Evolutionary conservation across 108 stramenopile species (phyloP).

Genomic region (Pelagomonas calceolata): DNA sequence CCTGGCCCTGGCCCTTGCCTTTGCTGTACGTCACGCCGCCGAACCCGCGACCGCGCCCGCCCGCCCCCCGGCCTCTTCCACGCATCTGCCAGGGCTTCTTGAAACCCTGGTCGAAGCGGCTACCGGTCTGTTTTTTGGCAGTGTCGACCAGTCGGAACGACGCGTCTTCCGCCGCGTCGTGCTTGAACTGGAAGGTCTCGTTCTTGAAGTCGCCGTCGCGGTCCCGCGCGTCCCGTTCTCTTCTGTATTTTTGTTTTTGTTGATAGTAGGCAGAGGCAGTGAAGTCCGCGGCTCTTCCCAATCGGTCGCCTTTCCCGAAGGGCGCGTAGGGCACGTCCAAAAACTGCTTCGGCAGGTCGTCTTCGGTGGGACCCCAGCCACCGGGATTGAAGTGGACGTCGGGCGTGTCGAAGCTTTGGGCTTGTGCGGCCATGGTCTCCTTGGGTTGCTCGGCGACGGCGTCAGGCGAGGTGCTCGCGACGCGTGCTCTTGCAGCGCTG

Average conservation of each 20-base stretch:
- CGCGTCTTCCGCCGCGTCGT: constrained; percentile 53
- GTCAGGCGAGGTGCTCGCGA: too few relatives aligned
- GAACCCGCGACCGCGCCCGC: constrained; percentile 45
- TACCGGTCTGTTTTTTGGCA: constrained; percentile 44
- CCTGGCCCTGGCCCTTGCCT: constrained; percentile 31
- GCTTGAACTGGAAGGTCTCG: constrained; percentile 60
- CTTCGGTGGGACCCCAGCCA: background rate
- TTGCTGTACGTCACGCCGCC: constrained; percentile 54
- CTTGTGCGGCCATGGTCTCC: too few relatives aligned
- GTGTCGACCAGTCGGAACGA: constrained; percentile 84
- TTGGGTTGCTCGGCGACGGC: too few relatives aligned
- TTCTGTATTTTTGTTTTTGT: constrained; percentile 25
- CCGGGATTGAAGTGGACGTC: too few relatives aligned
- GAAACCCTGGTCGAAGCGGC: constrained; percentile 7
- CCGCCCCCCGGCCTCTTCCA: constrained; percentile 48
- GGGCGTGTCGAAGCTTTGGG: too few relatives aligned
- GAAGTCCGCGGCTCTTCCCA: constrained; percentile 72
- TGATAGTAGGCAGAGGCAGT: constrained; percentile 24
- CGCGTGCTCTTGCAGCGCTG: too few relatives aligned
- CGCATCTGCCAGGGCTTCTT: constrained; percentile 42
- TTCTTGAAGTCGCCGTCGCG: constrained; percentile 38
- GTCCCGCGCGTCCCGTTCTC: constrained; percentile 30
- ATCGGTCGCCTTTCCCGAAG: constrained; percentile 77
- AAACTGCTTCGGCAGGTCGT: constrained; percentile 48
- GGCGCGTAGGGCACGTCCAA: constrained; percentile 74